Conservation (phyloP, 768 basidiomycete species). For the Coprinopsis sp. region DNA sequence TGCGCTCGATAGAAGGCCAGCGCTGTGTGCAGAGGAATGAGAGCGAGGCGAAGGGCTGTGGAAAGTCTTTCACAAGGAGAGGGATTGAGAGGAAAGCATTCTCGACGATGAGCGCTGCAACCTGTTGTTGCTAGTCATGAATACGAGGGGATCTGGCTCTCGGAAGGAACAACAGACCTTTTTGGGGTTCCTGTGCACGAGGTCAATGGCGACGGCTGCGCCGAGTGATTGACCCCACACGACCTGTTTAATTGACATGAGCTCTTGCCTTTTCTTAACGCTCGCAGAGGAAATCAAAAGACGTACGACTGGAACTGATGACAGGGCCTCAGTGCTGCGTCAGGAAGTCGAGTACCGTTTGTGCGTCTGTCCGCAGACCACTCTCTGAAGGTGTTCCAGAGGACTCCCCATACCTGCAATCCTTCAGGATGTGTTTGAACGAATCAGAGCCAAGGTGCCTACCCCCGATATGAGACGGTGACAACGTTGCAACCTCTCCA, state of each 20-base stretch:
- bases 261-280: too few species aligned
- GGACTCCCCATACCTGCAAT: constrained; percentile 67
- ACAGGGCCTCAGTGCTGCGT: constrained; percentile 49
- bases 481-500: constrained; percentile 79
- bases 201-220: constrained; percentile 83
- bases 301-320: constrained; percentile 55
- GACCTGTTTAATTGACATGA: constrained; percentile 33
- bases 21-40: constrained; percentile 11
- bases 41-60: constrained; percentile 20
- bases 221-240: constrained; percentile 78
- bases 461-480: constrained; percentile 88
- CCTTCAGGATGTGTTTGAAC: neutral
- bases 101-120: constrained; percentile 1
- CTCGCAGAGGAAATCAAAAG: constrained; percentile 1
- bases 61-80: constrained; percentile 62
- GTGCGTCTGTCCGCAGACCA: constrained; percentile 75
- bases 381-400: constrained; percentile 77
- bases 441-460: constrained; percentile 18
- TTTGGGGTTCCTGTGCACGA: constrained; percentile 61
- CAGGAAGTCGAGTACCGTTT: constrained; percentile 71
- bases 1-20: constrained; percentile 2
- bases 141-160: neutral
- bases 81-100: constrained; percentile 77
- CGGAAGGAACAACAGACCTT: neutral
- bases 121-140: constrained; percentile 31